These are phyloP conservation scores for Roridomyces roridus DNA, from an alignment of 768 basidiomycete genomes.

Conservation along the genomic window DNA sequence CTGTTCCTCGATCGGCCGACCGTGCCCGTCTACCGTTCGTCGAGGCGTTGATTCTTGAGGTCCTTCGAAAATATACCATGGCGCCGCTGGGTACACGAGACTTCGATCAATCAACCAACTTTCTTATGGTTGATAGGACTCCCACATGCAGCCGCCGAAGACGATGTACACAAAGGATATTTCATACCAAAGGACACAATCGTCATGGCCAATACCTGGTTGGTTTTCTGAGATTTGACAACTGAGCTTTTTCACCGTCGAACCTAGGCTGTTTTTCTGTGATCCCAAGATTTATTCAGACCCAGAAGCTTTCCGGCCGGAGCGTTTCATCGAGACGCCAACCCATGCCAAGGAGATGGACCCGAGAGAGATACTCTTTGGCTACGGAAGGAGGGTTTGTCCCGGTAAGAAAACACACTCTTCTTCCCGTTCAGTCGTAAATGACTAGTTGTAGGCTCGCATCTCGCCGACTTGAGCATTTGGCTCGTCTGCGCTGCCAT, in stretches of 20 bases:
- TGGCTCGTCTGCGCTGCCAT: too few relatives aligned
- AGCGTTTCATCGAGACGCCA: slow-evolving; percentile 24
- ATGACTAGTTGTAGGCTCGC: too few relatives aligned
- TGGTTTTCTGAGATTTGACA: neutral
- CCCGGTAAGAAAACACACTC: too few relatives aligned
- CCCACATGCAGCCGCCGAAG: slow-evolving; percentile 20
- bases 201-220: slow-evolving; percentile 24
- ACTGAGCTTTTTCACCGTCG: neutral
- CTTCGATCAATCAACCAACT: neutral
- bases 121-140: slow-evolving; percentile 11
- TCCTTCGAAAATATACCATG: slow-evolving; percentile 7
- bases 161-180: slow-evolving; percentile 24
- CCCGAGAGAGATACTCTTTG: slow-evolving; percentile 26
- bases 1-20: slow-evolving; percentile 30
- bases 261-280: slow-evolving; percentile 25
- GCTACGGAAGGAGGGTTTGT: slow-evolving; percentile 32
- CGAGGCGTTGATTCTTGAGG: slow-evolving; percentile 17
- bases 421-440: too few relatives aligned
- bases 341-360: slow-evolving; percentile 19
- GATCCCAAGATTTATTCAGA: slow-evolving; percentile 25
- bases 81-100: slow-evolving; percentile 10
- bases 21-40: slow-evolving; percentile 25
- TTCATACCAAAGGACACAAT: slow-evolving; percentile 28
- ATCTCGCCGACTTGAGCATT: too few relatives aligned
- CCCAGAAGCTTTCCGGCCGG: slow-evolving; percentile 26